Percentiles rank a stretch among this genome's conserved stretches.
These are phyloP conservation scores for Epichloe glyceriae DNA, from an alignment of 2,329 filamentous ascomycete genomes.

Conservation along the genomic window DNA sequence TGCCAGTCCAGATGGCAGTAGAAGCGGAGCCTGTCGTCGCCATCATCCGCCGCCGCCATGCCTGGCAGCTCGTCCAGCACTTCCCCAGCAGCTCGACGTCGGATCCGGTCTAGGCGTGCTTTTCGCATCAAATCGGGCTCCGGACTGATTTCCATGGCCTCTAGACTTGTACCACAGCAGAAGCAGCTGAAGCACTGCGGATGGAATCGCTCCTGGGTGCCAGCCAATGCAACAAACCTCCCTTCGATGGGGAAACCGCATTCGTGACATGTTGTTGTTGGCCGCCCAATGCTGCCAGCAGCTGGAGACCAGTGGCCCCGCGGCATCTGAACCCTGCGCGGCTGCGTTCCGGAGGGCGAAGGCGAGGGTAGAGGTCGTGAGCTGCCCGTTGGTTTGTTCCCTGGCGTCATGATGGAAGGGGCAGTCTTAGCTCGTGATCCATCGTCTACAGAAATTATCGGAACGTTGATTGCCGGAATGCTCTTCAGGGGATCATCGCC, in stretches of 20 bases:
- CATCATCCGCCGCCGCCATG: conserved; percentile 55
- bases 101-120: conserved; percentile 63
- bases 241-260: conserved; percentile 79
- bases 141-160: conserved; percentile 91
- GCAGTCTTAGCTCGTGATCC: conserved; percentile 23
- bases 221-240: conserved; percentile 73
- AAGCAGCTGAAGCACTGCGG: conserved; percentile 87
- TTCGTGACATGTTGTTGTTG: conserved; percentile 67
- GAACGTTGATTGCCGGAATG: conserved; percentile 29
- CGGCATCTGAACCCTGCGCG: conserved; percentile 26
- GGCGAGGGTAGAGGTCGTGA: conserved; percentile 33
- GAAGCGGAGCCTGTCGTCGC: conserved; percentile 65
- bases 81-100: conserved; percentile 44
- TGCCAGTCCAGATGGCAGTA: conserved; percentile 99
- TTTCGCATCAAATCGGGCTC: conserved; percentile 64
- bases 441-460: conserved; percentile 34
- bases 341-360: conserved; percentile 18
- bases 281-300: conserved; percentile 31
- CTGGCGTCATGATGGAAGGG: conserved; percentile 35
- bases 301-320: conserved; percentile 48
- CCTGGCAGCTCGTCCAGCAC: conserved; percentile 48
- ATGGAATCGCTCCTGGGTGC: conserved; percentile 66
- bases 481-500: conserved; percentile 10
- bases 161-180: conserved; percentile 73
- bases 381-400: conserved; percentile 18